phyloP scores from a whole-genome alignment of 352 stramenopile species.

The Phytophthora idaei region DNA sequence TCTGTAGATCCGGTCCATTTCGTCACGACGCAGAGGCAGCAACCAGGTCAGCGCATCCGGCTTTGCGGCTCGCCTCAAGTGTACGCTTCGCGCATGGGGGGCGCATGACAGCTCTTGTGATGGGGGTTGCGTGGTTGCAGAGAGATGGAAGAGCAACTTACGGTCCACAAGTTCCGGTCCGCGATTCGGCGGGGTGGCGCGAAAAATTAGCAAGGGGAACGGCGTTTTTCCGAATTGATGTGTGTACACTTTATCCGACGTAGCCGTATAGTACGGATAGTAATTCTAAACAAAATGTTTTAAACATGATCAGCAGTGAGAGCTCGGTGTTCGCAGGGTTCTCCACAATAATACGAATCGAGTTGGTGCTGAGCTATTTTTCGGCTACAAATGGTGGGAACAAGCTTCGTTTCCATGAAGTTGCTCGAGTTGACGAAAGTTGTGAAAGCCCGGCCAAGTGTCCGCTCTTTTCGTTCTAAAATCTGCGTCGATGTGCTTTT shows the following conservation, averaged over 20 bases:
- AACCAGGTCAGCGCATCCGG: constrained; percentile 17
- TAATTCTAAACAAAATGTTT: no score
- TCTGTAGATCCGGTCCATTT: constrained; percentile 30
- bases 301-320: neutral
- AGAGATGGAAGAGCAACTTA: neutral
- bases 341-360: no score
- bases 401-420: constrained; percentile 14
- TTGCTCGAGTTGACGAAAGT: constrained; percentile 16
- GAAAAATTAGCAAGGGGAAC: constrained; percentile 18
- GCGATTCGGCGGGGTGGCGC: neutral
- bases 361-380: neutral
- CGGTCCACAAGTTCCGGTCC: neutral
- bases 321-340: no score
- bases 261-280: no score
- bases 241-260: neutral
- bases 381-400: constrained; percentile 18
- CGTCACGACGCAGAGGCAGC: constrained; percentile 20
- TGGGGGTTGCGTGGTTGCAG: constrained; percentile 12
- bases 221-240: neutral
- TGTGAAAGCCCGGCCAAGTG: constrained; percentile 13
- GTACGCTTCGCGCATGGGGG: constrained; percentile 8
- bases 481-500: constrained; percentile 30
- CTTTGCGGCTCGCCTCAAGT: constrained; percentile 8
- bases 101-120: constrained; percentile 22
- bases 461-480: constrained; percentile 21